These are phyloP conservation scores for Mycena filopes DNA, from an alignment of 768 basidiomycete species.

Conservation along the genomic window DNA sequence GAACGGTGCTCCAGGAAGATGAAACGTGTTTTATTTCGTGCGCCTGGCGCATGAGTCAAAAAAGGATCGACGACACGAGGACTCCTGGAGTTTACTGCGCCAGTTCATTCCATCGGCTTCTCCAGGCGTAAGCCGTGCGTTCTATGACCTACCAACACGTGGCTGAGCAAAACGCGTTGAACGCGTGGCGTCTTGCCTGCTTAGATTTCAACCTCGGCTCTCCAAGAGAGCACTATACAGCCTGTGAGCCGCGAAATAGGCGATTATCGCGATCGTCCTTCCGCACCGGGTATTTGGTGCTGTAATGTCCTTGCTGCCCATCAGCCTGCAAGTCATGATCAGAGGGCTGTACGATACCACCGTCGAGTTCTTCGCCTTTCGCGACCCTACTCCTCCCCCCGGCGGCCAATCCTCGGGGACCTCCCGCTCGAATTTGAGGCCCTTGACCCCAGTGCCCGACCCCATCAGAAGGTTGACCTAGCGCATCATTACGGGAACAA, in stretches of 20 bases:
- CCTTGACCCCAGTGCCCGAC: slow-evolving; percentile 52
- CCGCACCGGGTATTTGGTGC: slow-evolving; percentile 40
- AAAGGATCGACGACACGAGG: slow-evolving; percentile 29
- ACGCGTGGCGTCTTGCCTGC: slow-evolving; percentile 17
- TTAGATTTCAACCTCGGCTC: slow-evolving; percentile 24
- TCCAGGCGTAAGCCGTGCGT: slow-evolving; percentile 26
- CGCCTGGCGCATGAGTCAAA: slow-evolving; percentile 29
- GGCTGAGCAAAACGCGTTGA: slow-evolving; percentile 25
- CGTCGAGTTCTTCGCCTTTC: slow-evolving; percentile 67
- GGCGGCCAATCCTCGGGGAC: slow-evolving; percentile 35
- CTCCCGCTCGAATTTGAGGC: slow-evolving; percentile 41
- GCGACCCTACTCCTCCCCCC: slow-evolving; percentile 48
- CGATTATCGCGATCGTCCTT: slow-evolving; percentile 32
- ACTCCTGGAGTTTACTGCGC: slow-evolving; percentile 19
- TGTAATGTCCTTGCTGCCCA: slow-evolving; percentile 33
- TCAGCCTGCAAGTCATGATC: slow-evolving; percentile 47
- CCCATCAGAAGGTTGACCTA: slow-evolving; percentile 49
- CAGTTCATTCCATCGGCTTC: slow-evolving; percentile 20
- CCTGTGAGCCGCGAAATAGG: slow-evolving; percentile 24
- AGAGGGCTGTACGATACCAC: slow-evolving; percentile 62
- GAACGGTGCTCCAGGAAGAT: slow-evolving; percentile 17
- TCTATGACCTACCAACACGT: slow-evolving; percentile 21
- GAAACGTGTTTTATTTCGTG: slow-evolving; percentile 33
- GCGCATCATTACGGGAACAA: slow-evolving; percentile 57
- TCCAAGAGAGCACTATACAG: slow-evolving; percentile 18